phyloP scores from a whole-genome alignment of 805 yeast genomes.

The Candida saitoana region DNA sequence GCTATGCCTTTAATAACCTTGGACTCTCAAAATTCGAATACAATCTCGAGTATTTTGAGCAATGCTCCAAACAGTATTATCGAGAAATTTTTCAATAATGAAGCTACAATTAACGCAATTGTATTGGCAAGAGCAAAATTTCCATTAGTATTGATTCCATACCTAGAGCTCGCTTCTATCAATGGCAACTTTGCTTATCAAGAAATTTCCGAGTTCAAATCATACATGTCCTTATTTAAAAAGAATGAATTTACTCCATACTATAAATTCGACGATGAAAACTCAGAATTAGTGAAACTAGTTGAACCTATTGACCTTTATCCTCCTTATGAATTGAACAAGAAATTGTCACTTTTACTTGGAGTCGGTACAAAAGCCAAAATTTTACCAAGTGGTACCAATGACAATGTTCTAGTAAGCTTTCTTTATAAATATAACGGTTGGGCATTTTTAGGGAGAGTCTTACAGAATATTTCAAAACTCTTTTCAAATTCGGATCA shows the following conservation, averaged over 20 bases:
- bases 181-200: slow-evolving; percentile 65
- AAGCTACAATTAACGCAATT: slow-evolving; percentile 41
- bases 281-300: slow-evolving; percentile 50
- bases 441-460: slow-evolving; percentile 80
- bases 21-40: slow-evolving; percentile 40
- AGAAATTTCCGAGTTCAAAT: slow-evolving; percentile 53
- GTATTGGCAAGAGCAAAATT: slow-evolving; percentile 66
- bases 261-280: slow-evolving; percentile 48
- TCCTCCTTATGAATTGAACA: slow-evolving; percentile 53
- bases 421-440: slow-evolving; percentile 77
- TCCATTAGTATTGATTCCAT: slow-evolving; percentile 62
- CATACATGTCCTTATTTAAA: slow-evolving; percentile 54
- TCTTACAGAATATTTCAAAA: slow-evolving; percentile 59
- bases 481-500: slow-evolving; percentile 32
- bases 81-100: slow-evolving; percentile 43
- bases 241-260: slow-evolving; percentile 34
- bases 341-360: slow-evolving; percentile 43
- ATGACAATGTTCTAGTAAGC: slow-evolving; percentile 45
- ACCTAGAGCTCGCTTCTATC: slow-evolving; percentile 54
- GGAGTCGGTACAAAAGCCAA: slow-evolving; percentile 63
- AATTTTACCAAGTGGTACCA: slow-evolving; percentile 48
- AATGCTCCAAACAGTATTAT: slow-evolving; percentile 44
- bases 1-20: slow-evolving; percentile 48
- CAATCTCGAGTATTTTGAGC: slow-evolving; percentile 39
- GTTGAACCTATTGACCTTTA: slow-evolving; percentile 45